phyloP scores from a whole-genome alignment of 2,329 filamentous ascomycete species.

The Lomentospora prolificans region DNA sequence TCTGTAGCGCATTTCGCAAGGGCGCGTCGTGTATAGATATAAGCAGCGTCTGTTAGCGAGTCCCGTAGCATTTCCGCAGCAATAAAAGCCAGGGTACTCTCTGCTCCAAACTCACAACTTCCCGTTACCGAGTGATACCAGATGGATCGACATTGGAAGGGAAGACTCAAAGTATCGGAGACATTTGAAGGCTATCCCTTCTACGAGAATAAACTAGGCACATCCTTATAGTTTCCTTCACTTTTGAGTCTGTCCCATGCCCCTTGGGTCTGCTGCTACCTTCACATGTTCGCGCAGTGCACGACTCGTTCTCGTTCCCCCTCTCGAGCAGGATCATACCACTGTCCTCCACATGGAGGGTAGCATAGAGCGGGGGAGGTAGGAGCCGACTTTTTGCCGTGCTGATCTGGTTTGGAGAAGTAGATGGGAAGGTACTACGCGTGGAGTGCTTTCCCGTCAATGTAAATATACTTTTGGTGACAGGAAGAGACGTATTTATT shows the following conservation, averaged over 20 bases:
- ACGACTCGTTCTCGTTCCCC: too few species aligned
- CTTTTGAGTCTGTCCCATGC: too few species aligned
- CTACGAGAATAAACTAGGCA: neutral
- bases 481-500: too few species aligned
- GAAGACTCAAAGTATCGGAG: too few species aligned
- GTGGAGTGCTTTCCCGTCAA: too few species aligned
- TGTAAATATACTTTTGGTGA: too few species aligned
- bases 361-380: neutral
- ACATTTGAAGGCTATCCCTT: neutral
- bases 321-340: neutral
- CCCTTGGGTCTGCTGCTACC: neutral
- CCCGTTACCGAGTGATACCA: too few species aligned
- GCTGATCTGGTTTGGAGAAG: too few species aligned
- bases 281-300: neutral
- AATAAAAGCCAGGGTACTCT: neutral
- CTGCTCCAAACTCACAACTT: neutral
- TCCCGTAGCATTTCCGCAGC: slow-evolving; percentile 4
- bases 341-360: neutral
- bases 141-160: too few species aligned
- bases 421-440: neutral
- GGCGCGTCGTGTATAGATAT: slow-evolving; percentile 21
- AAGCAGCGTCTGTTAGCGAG: slow-evolving; percentile 21
- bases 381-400: neutral
- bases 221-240: neutral
- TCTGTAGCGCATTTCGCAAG: slow-evolving; percentile 28